phyloP scores from a whole-genome alignment of 495 filamentous ascomycete species.

The Penicillium dipodomyicola region DNA sequence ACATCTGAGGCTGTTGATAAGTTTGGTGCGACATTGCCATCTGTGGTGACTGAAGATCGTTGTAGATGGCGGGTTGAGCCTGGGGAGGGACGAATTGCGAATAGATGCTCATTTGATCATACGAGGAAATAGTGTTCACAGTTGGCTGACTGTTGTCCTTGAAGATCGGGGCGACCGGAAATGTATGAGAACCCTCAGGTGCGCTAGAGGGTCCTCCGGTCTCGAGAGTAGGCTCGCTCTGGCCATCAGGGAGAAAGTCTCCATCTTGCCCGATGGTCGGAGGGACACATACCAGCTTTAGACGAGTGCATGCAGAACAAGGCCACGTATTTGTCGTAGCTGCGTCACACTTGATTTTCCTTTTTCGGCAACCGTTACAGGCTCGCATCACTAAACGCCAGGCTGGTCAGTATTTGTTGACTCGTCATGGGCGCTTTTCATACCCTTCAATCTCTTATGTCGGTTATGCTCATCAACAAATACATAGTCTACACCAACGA shows the following conservation, averaged over 20 bases:
- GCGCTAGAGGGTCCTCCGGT: slow-evolving; percentile 23
- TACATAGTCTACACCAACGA: slow-evolving; percentile 74
- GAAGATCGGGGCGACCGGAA: slow-evolving; percentile 31
- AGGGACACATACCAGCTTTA: slow-evolving; percentile 91
- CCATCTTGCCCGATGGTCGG: slow-evolving; percentile 86
- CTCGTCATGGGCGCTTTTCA: slow-evolving; percentile 13
- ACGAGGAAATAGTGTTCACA: slow-evolving; percentile 29
- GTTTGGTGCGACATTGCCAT: slow-evolving; percentile 35
- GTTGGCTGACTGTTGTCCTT: slow-evolving; percentile 27
- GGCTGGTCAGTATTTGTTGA: slow-evolving; percentile 6
- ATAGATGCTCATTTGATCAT: slow-evolving; percentile 40
- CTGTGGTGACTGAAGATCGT: slow-evolving; percentile 63
- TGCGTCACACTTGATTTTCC: slow-evolving; percentile 90
- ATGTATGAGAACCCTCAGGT: slow-evolving; percentile 32
- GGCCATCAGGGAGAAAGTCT: slow-evolving; percentile 53
- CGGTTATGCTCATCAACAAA: slow-evolving; percentile 99
- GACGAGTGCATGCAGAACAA: slow-evolving; percentile 86
- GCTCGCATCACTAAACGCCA: slow-evolving; percentile 82
- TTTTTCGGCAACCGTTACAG: slow-evolving; percentile 89
- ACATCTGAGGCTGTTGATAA: slow-evolving; percentile 51
- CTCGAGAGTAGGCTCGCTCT: slow-evolving; percentile 29
- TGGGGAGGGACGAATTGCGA: slow-evolving; percentile 36
- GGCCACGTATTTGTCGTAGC: slow-evolving; percentile 98
- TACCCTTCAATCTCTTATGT: slow-evolving; percentile 96
- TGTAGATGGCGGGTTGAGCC: slow-evolving; percentile 76